Evolutionary conservation across 2,329 filamentous ascomycete genomes (phyloP).

Genomic region (Cercospora citrullina): DNA sequence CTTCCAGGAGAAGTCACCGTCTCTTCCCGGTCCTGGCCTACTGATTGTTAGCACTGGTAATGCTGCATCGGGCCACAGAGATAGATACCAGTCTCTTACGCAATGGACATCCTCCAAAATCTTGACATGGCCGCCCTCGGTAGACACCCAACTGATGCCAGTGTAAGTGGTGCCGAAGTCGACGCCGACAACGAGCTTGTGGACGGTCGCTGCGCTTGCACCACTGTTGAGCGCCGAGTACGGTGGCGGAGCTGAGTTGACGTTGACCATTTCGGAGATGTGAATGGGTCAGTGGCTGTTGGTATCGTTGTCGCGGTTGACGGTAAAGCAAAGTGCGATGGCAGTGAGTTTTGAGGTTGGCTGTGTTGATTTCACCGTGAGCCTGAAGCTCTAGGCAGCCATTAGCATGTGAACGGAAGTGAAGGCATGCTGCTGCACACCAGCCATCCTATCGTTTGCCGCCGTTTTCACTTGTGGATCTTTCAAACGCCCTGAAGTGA

Average conservation of each 20-base stretch:
- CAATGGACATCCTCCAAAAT: slow-evolving; percentile 14
- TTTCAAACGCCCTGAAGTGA: no score
- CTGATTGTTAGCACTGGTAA: not conserved
- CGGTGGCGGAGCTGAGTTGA: not conserved
- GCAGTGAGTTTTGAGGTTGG: no score
- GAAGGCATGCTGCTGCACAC: no score
- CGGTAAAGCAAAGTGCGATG: no score
- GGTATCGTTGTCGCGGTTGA: no score
- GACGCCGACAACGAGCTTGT: slow-evolving; percentile 18
- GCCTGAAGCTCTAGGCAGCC: no score
- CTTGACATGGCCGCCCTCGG: slow-evolving; percentile 12
- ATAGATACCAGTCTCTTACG: slow-evolving; percentile 13
- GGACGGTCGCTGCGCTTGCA: not conserved
- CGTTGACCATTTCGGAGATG: not conserved
- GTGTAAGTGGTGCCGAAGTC: slow-evolving; percentile 21
- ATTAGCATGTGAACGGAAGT: no score
- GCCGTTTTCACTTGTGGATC: no score
- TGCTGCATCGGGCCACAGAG: not conserved
- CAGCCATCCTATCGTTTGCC: no score
- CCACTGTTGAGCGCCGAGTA: not conserved
- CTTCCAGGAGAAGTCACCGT: slow-evolving; percentile 18
- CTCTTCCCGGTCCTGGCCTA: slow-evolving; percentile 13
- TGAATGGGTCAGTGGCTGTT: no score
- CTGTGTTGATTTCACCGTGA: no score
- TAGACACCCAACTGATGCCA: slow-evolving; percentile 20